These are phyloP conservation scores for Rhizoctonia solani DNA, from an alignment of 1,284 basidiomycete genomes.

Conservation along the genomic window DNA sequence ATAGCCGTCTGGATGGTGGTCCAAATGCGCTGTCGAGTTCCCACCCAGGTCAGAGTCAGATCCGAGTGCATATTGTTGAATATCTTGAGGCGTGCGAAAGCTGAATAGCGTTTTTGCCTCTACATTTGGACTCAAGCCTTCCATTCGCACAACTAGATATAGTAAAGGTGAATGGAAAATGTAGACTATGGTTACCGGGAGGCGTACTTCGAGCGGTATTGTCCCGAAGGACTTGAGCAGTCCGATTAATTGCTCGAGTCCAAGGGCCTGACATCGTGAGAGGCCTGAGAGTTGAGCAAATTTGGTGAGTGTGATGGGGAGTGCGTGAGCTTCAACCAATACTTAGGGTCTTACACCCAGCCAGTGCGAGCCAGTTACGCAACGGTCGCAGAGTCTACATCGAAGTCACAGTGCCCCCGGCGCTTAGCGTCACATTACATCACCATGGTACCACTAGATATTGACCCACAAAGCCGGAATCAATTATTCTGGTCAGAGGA, in stretches of 20 bases:
- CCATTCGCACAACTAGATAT: slow-evolving; percentile 52
- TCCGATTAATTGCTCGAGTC: slow-evolving; percentile 26
- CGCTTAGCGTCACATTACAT: neutral
- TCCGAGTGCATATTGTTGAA: slow-evolving; percentile 69
- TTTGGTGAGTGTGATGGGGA: too few species aligned
- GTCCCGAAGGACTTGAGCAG: slow-evolving; percentile 22
- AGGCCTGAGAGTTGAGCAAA: too few species aligned
- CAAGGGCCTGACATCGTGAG: slow-evolving; percentile 25
- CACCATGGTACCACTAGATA: neutral
- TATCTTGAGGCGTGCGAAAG: slow-evolving; percentile 61
- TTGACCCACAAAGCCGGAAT: slow-evolving; percentile 34
- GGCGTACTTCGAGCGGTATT: slow-evolving; percentile 21
- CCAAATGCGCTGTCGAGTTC: slow-evolving; percentile 70
- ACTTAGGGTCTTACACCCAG: too few species aligned
- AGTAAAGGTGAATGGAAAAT: neutral
- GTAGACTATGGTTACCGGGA: neutral
- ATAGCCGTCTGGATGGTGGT: slow-evolving; percentile 61
- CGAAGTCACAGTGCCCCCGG: too few species aligned
- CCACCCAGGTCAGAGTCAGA: slow-evolving; percentile 88
- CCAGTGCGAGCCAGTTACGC: too few species aligned
- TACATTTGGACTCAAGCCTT: slow-evolving; percentile 65
- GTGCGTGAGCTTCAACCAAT: too few species aligned
- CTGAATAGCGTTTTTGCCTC: slow-evolving; percentile 64
- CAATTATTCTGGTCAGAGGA: slow-evolving; percentile 18
- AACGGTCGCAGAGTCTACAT: too few species aligned